Evolutionary conservation across 1,139 yeast genomes (phyloP).

Genomic region (Arxiozyma telluris): DNA sequence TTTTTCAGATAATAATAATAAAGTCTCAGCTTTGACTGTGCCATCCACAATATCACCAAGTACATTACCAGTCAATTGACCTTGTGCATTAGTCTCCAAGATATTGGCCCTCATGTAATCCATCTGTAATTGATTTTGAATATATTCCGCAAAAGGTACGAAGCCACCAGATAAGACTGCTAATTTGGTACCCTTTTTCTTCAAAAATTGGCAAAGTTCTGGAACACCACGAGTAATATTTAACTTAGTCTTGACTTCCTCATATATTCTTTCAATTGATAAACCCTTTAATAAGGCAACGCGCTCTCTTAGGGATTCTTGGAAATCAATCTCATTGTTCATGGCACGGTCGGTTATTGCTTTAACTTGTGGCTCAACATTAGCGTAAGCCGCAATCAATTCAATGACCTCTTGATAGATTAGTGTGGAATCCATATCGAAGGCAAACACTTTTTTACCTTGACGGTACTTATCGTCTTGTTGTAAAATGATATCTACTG

Average conservation of each 20-base stretch:
- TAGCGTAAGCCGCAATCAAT: slow-evolving; percentile 82
- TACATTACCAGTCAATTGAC: slow-evolving; percentile 45
- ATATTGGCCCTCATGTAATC: slow-evolving; percentile 87
- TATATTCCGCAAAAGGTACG: slow-evolving; percentile 72
- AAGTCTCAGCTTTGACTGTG: slow-evolving; percentile 64
- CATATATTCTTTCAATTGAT: slow-evolving; percentile 64
- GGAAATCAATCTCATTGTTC: slow-evolving; percentile 95
- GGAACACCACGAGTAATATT: slow-evolving; percentile 74
- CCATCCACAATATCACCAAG: slow-evolving; percentile 83
- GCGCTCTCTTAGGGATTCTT: slow-evolving; percentile 66
- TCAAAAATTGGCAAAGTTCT: slow-evolving; percentile 57
- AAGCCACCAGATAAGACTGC: slow-evolving; percentile 97
- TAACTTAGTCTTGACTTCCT: slow-evolving; percentile 61
- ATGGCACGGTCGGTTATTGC: slow-evolving; percentile 87
- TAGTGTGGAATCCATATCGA: slow-evolving; percentile 97
- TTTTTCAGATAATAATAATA: slow-evolving; percentile 55
- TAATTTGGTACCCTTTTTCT: slow-evolving; percentile 51
- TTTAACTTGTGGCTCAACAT: slow-evolving; percentile 65
- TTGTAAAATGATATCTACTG: slow-evolving; percentile 43
- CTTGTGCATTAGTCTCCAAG: slow-evolving; percentile 45
- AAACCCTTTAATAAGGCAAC: slow-evolving; percentile 76
- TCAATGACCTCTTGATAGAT: slow-evolving; percentile 96
- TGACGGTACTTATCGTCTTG: slow-evolving; percentile 35
- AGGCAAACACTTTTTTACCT: slow-evolving; percentile 62
- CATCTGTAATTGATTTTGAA: slow-evolving; percentile 57